Base-by-base conservation (phyloP, 202 grass and related monocot genomes). In the Carex sylvatica region DNA sequence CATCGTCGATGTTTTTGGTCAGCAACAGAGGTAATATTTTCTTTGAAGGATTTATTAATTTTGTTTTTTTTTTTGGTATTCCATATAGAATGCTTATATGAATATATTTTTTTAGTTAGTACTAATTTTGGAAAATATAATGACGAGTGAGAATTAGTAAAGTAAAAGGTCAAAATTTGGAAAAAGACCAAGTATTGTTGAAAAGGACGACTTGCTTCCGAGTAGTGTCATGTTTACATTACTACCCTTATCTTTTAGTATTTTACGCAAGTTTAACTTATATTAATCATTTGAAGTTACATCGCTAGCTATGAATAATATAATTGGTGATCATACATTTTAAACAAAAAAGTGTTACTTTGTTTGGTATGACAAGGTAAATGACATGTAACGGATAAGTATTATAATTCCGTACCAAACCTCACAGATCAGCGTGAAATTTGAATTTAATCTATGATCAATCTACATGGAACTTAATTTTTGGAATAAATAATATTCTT, bases 1-100 rank as follows among this genome's bases (percentile, higher is more conserved):
- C 70, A 46, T 81, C 82, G 24, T 98, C 44, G 87, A 98, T 82
- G 84, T 94, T 19, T 80, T 98, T 46, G 95, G 92, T 22, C 46
- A 65, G 67, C 92, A 83, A 65, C 92, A 88, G 55, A 91, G 95
- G 95, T 94, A 88, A 38, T 84, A 33, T 77, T n/a, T 35, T 40
- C 6, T 40, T 40, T 40, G 38, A 40, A 40, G 38, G 6, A 40
- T 40, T 7, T 40, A 40, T 40, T 40, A 40, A 38, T 40, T 44
- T 44, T 6, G 1, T 42, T 55, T 56, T 18, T 1, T n/a, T n/a
- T 76, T 77, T 75, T 3, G 3, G 12, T 5, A 30, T 68, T 68
- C 5, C 14, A 66, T 5, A 26, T 63, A 31, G 31, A 18, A 67
- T 67, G 15, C 65, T 14, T 14, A n/a, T n/a, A n/a, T 67, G 26